Evolutionary conservation across 345 rosid genomes (phyloP).

Genomic region (Rhodomyrtus tomentosa): DNA sequence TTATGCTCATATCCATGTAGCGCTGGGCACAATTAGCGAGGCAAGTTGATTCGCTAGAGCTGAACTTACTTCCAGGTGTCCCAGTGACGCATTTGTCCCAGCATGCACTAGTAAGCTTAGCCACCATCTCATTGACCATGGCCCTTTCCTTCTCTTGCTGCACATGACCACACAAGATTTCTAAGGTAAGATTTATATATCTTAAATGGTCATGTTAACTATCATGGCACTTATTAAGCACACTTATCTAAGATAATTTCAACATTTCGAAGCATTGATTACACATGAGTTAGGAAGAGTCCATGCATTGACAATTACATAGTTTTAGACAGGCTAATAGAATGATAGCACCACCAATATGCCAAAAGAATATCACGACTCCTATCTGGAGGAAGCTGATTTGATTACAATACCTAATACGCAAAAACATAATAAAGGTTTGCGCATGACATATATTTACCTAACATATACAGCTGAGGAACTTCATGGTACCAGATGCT

Average conservation of each 20-base stretch:
- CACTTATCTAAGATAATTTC: background rate
- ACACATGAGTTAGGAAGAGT: background rate
- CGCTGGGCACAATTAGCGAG: slow-evolving; percentile 73
- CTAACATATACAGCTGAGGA: background rate
- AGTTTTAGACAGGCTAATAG: background rate
- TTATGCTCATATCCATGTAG: slow-evolving; percentile 63
- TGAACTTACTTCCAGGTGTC: slow-evolving; percentile 85
- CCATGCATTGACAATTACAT: background rate
- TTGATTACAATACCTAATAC: background rate
- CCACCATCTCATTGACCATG: slow-evolving; percentile 69
- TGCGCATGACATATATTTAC: background rate
- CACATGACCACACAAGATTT: background rate
- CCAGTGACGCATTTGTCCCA: slow-evolving; percentile 93
- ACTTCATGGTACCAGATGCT: background rate
- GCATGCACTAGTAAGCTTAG: slow-evolving; percentile 70
- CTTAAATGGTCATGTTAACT: background rate
- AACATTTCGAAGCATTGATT: background rate
- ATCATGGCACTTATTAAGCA: background rate
- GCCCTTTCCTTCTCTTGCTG: slow-evolving; percentile 91
- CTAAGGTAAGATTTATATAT: background rate
- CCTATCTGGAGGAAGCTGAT: background rate
- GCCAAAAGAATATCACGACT: background rate
- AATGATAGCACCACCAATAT: background rate
- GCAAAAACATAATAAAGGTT: background rate
- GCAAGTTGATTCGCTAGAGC: slow-evolving; percentile 78